Evolutionary conservation across 2,329 filamentous ascomycete species (phyloP), one percentile per base, ranked within the genome.

Genomic region (Trichoderma endophyticum): DNA sequence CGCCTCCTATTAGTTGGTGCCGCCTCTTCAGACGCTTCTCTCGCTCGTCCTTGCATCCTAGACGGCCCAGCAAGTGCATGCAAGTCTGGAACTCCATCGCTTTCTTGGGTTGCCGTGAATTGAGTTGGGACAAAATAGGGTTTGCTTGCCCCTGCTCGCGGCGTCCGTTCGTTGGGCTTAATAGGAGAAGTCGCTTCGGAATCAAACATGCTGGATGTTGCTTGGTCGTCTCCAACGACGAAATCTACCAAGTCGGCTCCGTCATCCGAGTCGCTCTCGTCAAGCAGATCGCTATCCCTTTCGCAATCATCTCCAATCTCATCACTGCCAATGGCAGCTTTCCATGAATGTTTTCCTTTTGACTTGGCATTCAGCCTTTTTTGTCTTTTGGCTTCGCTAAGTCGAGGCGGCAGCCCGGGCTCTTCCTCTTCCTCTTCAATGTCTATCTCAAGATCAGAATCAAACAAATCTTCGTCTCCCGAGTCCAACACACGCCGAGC

Each of bases 191-290:
- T 78, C 8, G 77, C 77, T 34, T 75, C 74, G 6, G 78, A 80
- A 15, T 80, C 77, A 34, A 73, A 77, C 75, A 79, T 79, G 74
- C 83, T 83, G 1, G 83, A 84, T 0, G 77, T 77, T 5, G 80
- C 73, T 43, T 78, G 77, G 72, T 90, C 79, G 79, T 89, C 79
- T 74, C 83, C 78, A 77, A 90, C 83, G 76, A 93, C 77, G 80
- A 93, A 86, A 81, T 89, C 82, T 75, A 88, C 71, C 15, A 89
- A 78, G 74, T 88, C 87, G 59, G 80, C 82, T 14, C 84, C 85
- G 72, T 82, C 81, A 71, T 87, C 86, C 0, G 84, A 86, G 15
- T 82, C 85, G 73, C 85, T 83, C 21, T 81, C 83, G 64, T 84
- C 83, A 72, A 83, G 77, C 71, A 83, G 74, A 73, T 87, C 85